Evolutionary conservation across 257 asterid genomes (phyloP).

Genomic region (Nicotiana knightiana): DNA sequence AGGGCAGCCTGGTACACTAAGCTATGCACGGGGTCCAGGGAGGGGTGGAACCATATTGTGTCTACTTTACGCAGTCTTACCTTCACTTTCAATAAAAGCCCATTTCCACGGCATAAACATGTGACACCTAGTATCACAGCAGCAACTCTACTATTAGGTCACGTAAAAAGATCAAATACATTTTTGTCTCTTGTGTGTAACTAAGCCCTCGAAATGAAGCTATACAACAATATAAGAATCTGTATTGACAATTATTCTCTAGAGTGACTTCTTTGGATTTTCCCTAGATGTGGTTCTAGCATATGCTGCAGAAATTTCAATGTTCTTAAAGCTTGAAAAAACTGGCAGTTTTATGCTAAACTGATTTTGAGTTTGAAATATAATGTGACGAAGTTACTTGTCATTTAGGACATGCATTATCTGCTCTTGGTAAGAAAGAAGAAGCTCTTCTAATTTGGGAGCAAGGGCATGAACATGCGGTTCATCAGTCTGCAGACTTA

Average conservation of each 20-base stretch:
- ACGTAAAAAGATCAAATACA: neutral
- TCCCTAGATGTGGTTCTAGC: neutral
- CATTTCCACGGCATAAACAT: neutral
- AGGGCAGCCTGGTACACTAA: too few species aligned
- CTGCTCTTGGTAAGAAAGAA: constrained; percentile 76
- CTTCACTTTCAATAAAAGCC: neutral
- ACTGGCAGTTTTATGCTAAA: neutral
- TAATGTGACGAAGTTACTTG: constrained; percentile 27
- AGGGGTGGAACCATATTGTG: neutral
- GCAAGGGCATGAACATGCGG: constrained; percentile 76
- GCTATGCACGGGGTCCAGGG: neutral
- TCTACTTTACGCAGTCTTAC: neutral
- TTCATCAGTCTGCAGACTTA: constrained; percentile 74
- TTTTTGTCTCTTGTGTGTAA: neutral
- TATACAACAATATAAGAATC: neutral
- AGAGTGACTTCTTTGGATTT: neutral
- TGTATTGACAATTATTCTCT: neutral
- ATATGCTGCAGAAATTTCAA: neutral
- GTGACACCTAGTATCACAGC: neutral
- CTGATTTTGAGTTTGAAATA: neutral
- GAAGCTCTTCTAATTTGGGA: constrained; percentile 86
- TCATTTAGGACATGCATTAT: constrained; percentile 68
- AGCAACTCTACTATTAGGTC: neutral
- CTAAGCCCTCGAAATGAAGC: neutral
- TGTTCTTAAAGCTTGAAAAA: neutral